Base-by-base conservation (phyloP, 2,329 filamentous ascomycete genomes). In the Colletotrichum aenigma region DNA sequence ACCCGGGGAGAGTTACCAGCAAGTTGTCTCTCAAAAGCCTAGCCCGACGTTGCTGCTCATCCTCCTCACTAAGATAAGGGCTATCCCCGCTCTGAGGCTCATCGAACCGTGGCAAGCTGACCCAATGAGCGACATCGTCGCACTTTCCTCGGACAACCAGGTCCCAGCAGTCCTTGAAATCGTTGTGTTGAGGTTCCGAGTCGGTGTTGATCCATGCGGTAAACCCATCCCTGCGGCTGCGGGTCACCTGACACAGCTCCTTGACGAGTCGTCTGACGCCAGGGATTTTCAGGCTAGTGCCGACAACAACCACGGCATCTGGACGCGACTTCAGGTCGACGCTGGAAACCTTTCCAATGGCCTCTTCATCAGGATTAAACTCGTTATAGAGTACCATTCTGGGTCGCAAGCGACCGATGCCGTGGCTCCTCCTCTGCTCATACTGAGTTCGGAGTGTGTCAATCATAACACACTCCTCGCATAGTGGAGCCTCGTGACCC, bases 341-440 rank as follows among this genome's bases (percentile, higher is more conserved):
- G 78, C 92, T 93, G 67, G 96, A 95, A 55, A 98, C 96, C 26
- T 95, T 95, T 58, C 96, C 96, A 83, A 99, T 99, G 16, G 97
- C 96, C 79, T 98, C 96, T 79, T 97, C 95, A 78, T 99, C 97
- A 1, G 97, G 97, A 82, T 98, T 98, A 83, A 95, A 94, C 84
- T 99, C 97, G 83, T 98, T 98, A 87, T 99, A 99, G 12, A 99
- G 90, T 6, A 98, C 96, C 87, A 99, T 98, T 73, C 97, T 92
- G 26, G 97, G 97, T 26, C 97, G 92, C 77, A 99, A 87, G 76
- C 95, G 93, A 56, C 97, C 97, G 80, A 99, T 94, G 2, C 97
- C 97, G 81, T 98, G 97, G 81, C 96, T 98, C 75, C 97, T 93
- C 85, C 98, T 96, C 65, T 96, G 96, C 15, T 93, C 94, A 77